A percentile compares a stretch with the other conserved stretches of the same genome.
Evolutionary conservation across 495 filamentous ascomycete species (phyloP).

Genomic region (Collariella sp.): DNA sequence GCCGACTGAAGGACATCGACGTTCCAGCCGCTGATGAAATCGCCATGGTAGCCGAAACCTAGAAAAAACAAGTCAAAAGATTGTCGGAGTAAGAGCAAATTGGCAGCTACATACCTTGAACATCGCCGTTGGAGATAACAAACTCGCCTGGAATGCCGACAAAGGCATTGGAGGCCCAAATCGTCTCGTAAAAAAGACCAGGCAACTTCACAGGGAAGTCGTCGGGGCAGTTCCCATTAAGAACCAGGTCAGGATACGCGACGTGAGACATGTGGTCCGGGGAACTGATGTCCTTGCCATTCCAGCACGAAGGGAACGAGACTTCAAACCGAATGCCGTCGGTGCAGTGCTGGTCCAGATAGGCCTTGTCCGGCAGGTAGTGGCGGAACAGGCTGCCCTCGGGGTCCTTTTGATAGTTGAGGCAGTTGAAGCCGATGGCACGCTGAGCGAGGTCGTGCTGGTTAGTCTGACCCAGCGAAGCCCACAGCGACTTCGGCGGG

Average conservation of each 20-base stretch:
- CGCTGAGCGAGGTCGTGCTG: conserved; percentile 67
- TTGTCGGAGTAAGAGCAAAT: no score
- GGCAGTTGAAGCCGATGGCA: conserved; percentile 85
- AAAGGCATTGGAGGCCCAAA: conserved; percentile 71
- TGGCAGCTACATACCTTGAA: conserved; percentile 44
- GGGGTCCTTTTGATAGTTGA: conserved; percentile 56
- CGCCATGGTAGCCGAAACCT: conserved; percentile 76
- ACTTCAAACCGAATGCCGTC: conserved; percentile 75
- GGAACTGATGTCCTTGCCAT: conserved; percentile 58
- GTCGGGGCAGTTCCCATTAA: conserved; percentile 66
- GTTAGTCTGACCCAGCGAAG: conserved; percentile 42
- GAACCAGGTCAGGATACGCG: conserved; percentile 67
- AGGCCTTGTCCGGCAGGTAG: conserved; percentile 69
- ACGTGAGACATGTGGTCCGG: conserved; percentile 62
- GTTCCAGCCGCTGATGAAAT: conserved; percentile 82
- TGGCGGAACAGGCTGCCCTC: conserved; percentile 74
- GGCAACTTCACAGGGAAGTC: conserved; percentile 62
- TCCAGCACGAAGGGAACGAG: conserved; percentile 90
- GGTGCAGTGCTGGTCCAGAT: conserved; percentile 62
- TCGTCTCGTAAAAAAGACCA: conserved; percentile 79
- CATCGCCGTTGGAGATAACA: conserved; percentile 75
- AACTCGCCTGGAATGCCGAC: conserved; percentile 59
- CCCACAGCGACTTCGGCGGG: conserved; percentile 65
- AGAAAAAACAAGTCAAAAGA: conserved; percentile 12
- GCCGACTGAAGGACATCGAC: conserved; percentile 49